Conservation (phyloP, 352 stramenopile genomes). For the Pythium catenulatum region DNA sequence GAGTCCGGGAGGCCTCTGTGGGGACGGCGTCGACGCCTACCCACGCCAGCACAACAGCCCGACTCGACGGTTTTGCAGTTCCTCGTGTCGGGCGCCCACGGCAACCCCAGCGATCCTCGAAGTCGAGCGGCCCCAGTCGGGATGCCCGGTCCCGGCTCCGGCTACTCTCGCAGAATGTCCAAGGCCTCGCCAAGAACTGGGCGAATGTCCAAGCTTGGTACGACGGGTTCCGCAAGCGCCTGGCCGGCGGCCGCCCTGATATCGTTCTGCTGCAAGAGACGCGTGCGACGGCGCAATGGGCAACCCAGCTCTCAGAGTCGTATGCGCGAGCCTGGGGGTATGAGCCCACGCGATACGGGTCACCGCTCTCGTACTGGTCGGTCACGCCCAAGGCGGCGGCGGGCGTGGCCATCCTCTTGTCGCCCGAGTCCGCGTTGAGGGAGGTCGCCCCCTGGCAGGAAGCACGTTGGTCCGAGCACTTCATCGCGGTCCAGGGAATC, state of each 20-base stretch:
- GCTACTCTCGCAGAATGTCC: not conserved
- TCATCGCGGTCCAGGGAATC: not conserved
- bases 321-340: not conserved
- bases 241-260: not conserved
- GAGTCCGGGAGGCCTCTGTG: no score
- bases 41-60: no score
- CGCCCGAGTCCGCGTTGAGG: not conserved
- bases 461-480: not conserved
- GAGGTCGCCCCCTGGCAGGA: not conserved
- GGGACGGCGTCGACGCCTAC: no score
- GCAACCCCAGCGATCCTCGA: no score
- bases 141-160: no score
- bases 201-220: not conserved
- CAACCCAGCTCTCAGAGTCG: not conserved
- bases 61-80: no score
- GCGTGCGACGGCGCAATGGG: not conserved
- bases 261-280: conserved; percentile 1
- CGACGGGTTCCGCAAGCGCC: not conserved
- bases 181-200: not conserved
- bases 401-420: not conserved
- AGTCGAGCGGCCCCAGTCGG: no score
- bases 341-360: not conserved
- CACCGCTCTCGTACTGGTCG: not conserved
- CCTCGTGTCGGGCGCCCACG: no score
- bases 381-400: not conserved